Conservation (phyloP, 176 grass and related monocot genomes). For the Zoysia japonica region DNA sequence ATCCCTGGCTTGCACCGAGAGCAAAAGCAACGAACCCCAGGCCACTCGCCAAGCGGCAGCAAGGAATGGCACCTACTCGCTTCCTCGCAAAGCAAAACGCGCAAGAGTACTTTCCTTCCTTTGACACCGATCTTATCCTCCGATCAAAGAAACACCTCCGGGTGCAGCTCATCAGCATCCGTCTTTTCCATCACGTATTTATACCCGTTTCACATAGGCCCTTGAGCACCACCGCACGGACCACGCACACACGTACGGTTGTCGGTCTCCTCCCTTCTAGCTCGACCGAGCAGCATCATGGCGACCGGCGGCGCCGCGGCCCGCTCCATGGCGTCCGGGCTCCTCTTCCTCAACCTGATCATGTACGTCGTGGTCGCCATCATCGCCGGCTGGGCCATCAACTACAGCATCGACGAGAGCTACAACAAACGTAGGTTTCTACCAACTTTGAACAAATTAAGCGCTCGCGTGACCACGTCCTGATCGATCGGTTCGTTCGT, state of each 20-base stretch:
- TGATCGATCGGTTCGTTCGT: neutral
- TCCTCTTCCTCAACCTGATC: slow-evolving; percentile 88
- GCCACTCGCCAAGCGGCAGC: neutral
- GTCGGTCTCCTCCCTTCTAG: neutral
- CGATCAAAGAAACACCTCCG: neutral
- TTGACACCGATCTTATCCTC: neutral
- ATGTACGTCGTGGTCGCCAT: slow-evolving; percentile 66
- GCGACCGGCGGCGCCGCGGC: slow-evolving; percentile 23
- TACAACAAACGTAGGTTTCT: slow-evolving; percentile 20
- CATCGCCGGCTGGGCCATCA: slow-evolving; percentile 90
- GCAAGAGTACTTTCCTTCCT: neutral
- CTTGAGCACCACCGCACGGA: neutral
- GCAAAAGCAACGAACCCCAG: slow-evolving; percentile 13
- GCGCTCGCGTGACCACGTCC: too few relatives aligned
- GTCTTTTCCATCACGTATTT: neutral
- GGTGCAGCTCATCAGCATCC: neutral
- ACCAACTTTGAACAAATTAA: too few relatives aligned
- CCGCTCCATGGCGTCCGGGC: slow-evolving; percentile 40
- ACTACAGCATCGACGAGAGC: slow-evolving; percentile 86
- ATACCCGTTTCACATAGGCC: neutral
- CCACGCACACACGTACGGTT: neutral
- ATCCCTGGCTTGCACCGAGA: slow-evolving; percentile 19
- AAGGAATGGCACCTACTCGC: slow-evolving; percentile 14
- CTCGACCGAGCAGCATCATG: slow-evolving; percentile 55
- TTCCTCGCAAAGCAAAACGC: slow-evolving; percentile 5